Evolutionary conservation across 495 filamentous ascomycete species (phyloP).

Genomic region (Neurospora sp.): DNA sequence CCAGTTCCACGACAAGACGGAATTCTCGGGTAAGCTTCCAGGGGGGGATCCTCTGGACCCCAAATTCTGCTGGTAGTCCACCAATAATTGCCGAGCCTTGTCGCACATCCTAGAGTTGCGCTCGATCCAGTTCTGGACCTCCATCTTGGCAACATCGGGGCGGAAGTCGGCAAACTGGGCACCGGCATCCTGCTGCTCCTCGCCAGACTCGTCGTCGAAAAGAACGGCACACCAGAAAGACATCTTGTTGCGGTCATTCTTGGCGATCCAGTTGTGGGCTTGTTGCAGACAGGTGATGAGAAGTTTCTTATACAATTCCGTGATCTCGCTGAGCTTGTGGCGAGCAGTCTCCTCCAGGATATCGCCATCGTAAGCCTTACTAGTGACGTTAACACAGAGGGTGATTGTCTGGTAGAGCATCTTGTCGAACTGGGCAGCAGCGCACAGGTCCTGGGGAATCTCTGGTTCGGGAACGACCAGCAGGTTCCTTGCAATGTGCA

Average conservation of each 20-base stretch:
- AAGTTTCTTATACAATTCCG: slow-evolving; percentile 65
- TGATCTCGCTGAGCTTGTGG: slow-evolving; percentile 41
- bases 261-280: slow-evolving; percentile 83
- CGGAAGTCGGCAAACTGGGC: slow-evolving; percentile 32
- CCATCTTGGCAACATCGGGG: slow-evolving; percentile 30
- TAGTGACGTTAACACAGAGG: slow-evolving; percentile 77
- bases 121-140: slow-evolving; percentile 40
- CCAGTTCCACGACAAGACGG: slow-evolving; percentile 34
- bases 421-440: slow-evolving; percentile 66
- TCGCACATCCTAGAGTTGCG: slow-evolving; percentile 41
- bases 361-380: slow-evolving; percentile 81
- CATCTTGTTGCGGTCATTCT: slow-evolving; percentile 86
- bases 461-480: slow-evolving; percentile 64
- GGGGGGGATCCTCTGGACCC: slow-evolving; percentile 18
- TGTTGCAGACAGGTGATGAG: slow-evolving; percentile 84
- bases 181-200: slow-evolving; percentile 36
- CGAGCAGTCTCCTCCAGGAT: slow-evolving; percentile 55
- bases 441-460: slow-evolving; percentile 77
- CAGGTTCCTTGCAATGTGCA: slow-evolving; percentile 76
- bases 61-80: slow-evolving; percentile 26
- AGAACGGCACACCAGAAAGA: slow-evolving; percentile 76
- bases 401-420: slow-evolving; percentile 75
- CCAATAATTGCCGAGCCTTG: slow-evolving; percentile 28
- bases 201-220: slow-evolving; percentile 48
- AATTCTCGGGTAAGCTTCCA: slow-evolving; percentile 24